Evolutionary conservation across 176 grass and related monocot genomes (phyloP), one percentile per base, ranked within the genome.

Genomic region (Sorghum bicolor): DNA sequence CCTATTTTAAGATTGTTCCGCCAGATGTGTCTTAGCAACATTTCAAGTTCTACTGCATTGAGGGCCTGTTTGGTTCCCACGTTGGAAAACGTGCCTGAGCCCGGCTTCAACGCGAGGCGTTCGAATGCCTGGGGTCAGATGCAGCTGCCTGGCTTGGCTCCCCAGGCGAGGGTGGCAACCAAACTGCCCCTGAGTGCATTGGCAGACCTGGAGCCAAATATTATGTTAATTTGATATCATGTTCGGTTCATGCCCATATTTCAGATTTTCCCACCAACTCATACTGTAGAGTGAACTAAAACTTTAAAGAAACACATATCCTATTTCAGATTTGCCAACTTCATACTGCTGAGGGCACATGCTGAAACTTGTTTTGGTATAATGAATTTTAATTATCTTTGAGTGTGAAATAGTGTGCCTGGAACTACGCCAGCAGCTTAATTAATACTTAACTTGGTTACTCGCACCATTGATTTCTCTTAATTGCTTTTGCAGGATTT

Each of bases 401-500:
- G 5, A 43, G 7, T 16, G 9, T 53, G 57, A 83, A 64, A 39
- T 14, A 67, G 45, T 65, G 39, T 74, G 26, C 10, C 67, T 77
- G 25, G 48, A 77, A 78, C 10, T 61, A 16, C 11, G 17, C 64
- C 45, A 26, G 28, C 15, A 60, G 13, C 78, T 61, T 76, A 60
- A 43, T 66, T 68, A 60, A 57, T 55, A n/a, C n/a, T n/a, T n/a
- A 67, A 38, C 10, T 28, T 82, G 20, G 39, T 74, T 10, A 61
- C 10, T 37, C 8, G 17, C 48, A 61, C 32, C 9, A 28, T 68
- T 82, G 47, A 43, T 17, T 76, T 75, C 10, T 32, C 9, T 64
- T 40, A 22, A 25, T 34, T 81, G 1, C 20, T 26, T 3, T 50
- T 91, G 44, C 78, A 92, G 92, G 92, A 94, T 86, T 94, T 94